Evolutionary conservation across 1,284 basidiomycete genomes (phyloP).

Genomic region (Gomphus bonarii): DNA sequence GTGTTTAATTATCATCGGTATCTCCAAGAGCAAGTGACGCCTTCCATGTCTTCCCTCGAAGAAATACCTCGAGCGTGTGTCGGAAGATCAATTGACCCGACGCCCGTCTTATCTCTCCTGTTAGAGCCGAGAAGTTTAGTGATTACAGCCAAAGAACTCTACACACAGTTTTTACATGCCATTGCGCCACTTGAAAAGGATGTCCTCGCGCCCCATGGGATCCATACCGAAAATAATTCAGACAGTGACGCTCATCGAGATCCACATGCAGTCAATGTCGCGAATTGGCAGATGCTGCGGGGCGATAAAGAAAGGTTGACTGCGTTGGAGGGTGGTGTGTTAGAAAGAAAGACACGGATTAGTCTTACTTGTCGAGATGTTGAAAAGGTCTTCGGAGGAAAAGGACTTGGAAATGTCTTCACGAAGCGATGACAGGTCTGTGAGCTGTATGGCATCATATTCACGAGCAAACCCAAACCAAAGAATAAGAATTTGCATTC

Average conservation of each 20-base stretch:
- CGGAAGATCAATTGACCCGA: slow-evolving; percentile 49
- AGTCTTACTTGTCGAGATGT: slow-evolving; percentile 88
- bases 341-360: slow-evolving; percentile 54
- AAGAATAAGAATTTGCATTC: too few relatives aligned
- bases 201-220: slow-evolving; percentile 21
- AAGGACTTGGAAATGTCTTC: not conserved
- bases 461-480: too few relatives aligned
- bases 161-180: slow-evolving; percentile 65
- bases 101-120: slow-evolving; percentile 62
- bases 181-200: slow-evolving; percentile 51
- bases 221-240: slow-evolving; percentile 7
- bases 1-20: slow-evolving; percentile 83
- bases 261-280: slow-evolving; percentile 30
- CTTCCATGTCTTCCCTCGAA: not conserved
- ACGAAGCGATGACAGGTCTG: not conserved
- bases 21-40: slow-evolving; percentile 17
- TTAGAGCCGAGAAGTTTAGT: slow-evolving; percentile 77
- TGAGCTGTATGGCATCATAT: not conserved
- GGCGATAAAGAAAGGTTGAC: slow-evolving; percentile 28
- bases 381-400: slow-evolving; percentile 36
- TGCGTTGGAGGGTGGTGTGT: slow-evolving; percentile 33
- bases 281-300: slow-evolving; percentile 43
- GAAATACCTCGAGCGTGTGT: slow-evolving; percentile 7
- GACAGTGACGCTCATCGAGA: slow-evolving; percentile 13
- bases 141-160: slow-evolving; percentile 62